These are phyloP conservation scores for Podospora appendiculata DNA, from an alignment of 495 filamentous ascomycete genomes.

Conservation along the genomic window DNA sequence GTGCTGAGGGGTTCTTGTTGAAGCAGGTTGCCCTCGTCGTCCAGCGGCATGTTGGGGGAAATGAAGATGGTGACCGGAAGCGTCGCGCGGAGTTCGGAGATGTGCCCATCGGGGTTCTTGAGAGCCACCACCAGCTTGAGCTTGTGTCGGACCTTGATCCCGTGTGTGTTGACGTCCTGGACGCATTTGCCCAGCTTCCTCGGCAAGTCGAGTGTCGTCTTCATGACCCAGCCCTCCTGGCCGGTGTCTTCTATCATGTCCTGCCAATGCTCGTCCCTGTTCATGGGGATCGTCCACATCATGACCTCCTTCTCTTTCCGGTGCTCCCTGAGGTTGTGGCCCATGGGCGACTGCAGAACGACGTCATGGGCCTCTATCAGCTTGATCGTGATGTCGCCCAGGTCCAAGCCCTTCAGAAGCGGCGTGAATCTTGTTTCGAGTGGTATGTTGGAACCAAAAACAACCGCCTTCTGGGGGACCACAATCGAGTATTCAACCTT, in stretches of 20 bases:
- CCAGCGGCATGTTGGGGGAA: constrained; percentile 79
- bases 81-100: constrained; percentile 83
- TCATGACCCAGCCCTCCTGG: constrained; percentile 69
- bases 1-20: constrained; percentile 40
- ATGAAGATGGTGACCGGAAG: constrained; percentile 87
- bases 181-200: constrained; percentile 70
- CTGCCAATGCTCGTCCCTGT: constrained; percentile 49
- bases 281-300: constrained; percentile 54
- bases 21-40: constrained; percentile 67
- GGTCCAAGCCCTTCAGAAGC: constrained; percentile 74
- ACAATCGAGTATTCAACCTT: constrained; percentile 90
- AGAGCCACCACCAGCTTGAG: constrained; percentile 78
- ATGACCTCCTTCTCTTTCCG: constrained; percentile 55
- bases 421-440: constrained; percentile 77
- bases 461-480: constrained; percentile 81
- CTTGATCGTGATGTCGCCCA: constrained; percentile 67
- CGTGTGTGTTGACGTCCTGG: constrained; percentile 74
- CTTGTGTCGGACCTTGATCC: constrained; percentile 84
- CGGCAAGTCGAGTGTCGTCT: constrained; percentile 61
- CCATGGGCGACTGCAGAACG: constrained; percentile 40
- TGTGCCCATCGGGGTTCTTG: constrained; percentile 87
- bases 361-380: constrained; percentile 73
- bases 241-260: constrained; percentile 64
- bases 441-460: constrained; percentile 77
- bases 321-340: constrained; percentile 47